Evolutionary conservation across 164 flowering plant species (phyloP).

Genomic region (Macadamia tetraphylla): DNA sequence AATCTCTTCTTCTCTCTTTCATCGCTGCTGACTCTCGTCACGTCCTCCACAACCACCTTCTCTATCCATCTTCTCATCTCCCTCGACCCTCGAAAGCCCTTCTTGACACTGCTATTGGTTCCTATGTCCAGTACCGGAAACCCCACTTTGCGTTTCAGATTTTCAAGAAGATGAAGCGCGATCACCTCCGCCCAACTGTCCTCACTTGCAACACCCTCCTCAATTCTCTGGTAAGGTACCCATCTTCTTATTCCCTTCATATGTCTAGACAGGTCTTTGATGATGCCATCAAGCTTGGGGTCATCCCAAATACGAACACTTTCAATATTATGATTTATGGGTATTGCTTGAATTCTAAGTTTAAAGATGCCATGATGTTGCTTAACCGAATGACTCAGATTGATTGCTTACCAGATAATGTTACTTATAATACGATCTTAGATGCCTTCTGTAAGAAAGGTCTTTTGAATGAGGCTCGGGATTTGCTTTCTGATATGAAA

Average conservation of each 20-base stretch:
- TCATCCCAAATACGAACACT: constrained; percentile 36
- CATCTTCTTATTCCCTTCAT: constrained; percentile 33
- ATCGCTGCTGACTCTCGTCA: constrained; percentile 34
- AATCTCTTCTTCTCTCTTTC: constrained; percentile 42
- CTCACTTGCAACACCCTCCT: constrained; percentile 66
- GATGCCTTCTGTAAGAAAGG: constrained; percentile 62
- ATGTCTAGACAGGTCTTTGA: constrained; percentile 34
- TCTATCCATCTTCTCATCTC: constrained; percentile 28
- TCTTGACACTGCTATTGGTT: constrained; percentile 49
- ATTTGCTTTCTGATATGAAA: constrained; percentile 66
- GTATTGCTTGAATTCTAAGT: constrained; percentile 47
- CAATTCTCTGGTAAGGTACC: constrained; percentile 45
- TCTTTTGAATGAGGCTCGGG: constrained; percentile 48
- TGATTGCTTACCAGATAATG: constrained; percentile 52
- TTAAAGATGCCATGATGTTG: constrained; percentile 47
- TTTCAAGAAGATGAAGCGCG: constrained; percentile 63
- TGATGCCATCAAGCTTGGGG: constrained; percentile 41
- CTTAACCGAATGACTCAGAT: constrained; percentile 41
- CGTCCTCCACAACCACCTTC: constrained; percentile 30
- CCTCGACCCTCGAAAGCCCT: constrained; percentile 44
- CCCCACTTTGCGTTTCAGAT: constrained; percentile 57
- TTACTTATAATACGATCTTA: constrained; percentile 65
- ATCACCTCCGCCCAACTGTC: constrained; percentile 31
- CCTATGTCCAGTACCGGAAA: constrained; percentile 35
- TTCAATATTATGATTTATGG: constrained; percentile 66